Base-by-base conservation (phyloP, 208 protist species). In the Trypanosoma theileri region DNA sequence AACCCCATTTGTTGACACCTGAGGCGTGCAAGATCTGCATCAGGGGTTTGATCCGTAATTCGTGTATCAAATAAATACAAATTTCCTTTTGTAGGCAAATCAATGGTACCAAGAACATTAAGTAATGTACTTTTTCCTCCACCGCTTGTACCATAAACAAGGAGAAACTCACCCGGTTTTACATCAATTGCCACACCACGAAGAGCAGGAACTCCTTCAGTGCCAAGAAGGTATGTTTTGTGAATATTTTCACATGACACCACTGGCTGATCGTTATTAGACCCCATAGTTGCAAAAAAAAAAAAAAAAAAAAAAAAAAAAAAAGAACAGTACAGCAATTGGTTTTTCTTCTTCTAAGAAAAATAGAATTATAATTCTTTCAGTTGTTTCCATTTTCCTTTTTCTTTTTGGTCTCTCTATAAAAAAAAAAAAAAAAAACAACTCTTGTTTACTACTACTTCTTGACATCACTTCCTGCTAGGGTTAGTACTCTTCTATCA, bases 71-170 rank as follows among this genome's bases (percentile, higher is more conserved):
- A 91, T 1, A 98, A 82, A 55, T 82, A 88, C 55, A 99, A 71
- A 67, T 97, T 94, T 35, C 97, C 97, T 59, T 99, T 99, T 6
- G 96, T 98, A 1, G 96, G 96, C 19, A 93, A 90, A 81, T 99
- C 97, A 65, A 99, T 98, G 0, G 97, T 98, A 42, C 97, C 97
- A 26, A 99, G 91, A 22, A 99, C 86, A 77, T 99, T 99, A n/a
- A 99, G 83, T 41, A 99, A 73, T 4, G 96, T 96, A 55, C 96
- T 98, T 80, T 98, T 98, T 26, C 97, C 97, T 61, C 96, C 97
- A 53, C 97, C 97, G 58, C 89, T 97, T 13, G 96, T 98, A 40
- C 97, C 97, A 66, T 96, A 99, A 40, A 99, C 90, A 52, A 96
- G 75, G 17, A 98, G 76, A 71, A 98, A 93, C 71, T 98, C 94